Base-by-base conservation (phyloP, 106 monocot genomes). In the Narthecium ossifragum region DNA sequence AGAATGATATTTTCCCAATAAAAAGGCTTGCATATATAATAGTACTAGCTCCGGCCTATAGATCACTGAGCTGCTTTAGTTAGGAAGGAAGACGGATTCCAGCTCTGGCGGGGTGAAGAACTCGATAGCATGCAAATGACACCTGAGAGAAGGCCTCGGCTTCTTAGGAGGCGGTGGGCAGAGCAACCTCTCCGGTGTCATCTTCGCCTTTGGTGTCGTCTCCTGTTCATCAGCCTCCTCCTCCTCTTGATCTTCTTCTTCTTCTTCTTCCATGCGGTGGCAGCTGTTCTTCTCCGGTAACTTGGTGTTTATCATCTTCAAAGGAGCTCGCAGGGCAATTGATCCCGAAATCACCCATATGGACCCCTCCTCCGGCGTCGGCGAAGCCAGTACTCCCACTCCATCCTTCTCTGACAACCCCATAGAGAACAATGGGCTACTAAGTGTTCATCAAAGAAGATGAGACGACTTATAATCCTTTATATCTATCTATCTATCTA, bases 81-180 rank as follows among this genome's bases (percentile, higher is more conserved):
- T 34, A 12, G 18, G 65, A 51, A 60, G 28, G 36, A 73, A 73
- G 4, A 51, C 59, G 6, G 59, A 58, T 47, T 59, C 65, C 59
- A 73, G 66, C 8, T 66, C 73, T 13, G 73, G 73, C 41, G 50
- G 34, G 41, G 34, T 33, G 28, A 73, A 66, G 51, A 73, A 73
- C 59, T 65, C 21, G 11, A 73, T 24, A 52, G 24, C 65, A 21
- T 47, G 25, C 0, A 66, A 15, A n/a, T 39, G 12, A n/a, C 65
- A 65, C 59, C 27, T 51, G 7, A 64, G 40, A 21, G 66, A 36
- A 65, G 66, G 49, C 52, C 25, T 66, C 10, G 50, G 38, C 51
- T 73, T 73, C 59, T 53, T 73, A 18, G 73, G 73, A 22, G 73
- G 59, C 24, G 73, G 73, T 7, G 73, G 73, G 65, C 73, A 73